Conservation (phyloP, 2,329 filamentous ascomycete genomes). For the Emydomyces testavorans region DNA sequence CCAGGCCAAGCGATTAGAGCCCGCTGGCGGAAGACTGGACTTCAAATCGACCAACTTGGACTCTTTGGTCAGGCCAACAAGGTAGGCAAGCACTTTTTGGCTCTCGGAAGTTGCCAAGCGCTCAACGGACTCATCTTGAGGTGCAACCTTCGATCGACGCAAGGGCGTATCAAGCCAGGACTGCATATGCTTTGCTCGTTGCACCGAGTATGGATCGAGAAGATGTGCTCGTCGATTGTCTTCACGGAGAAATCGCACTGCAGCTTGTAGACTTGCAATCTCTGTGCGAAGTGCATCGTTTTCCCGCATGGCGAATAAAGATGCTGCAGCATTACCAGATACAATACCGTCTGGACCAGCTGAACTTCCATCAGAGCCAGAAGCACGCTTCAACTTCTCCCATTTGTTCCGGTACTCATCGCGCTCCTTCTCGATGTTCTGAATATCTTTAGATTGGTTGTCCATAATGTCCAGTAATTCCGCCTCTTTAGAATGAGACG, state of each 20-base stretch:
- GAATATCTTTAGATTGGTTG: slow-evolving; percentile 29
- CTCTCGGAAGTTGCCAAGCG: slow-evolving; percentile 31
- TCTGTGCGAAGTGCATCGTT: slow-evolving; percentile 35
- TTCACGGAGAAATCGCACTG: slow-evolving; percentile 36
- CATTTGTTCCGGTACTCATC: slow-evolving; percentile 34
- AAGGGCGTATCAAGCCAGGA: slow-evolving; percentile 37
- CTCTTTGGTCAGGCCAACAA: slow-evolving; percentile 35
- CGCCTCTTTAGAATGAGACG: slow-evolving; percentile 26
- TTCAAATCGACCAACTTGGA: slow-evolving; percentile 32
- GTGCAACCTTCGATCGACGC: slow-evolving; percentile 19
- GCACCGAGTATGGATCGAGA: slow-evolving; percentile 34
- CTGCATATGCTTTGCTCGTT: slow-evolving; percentile 31
- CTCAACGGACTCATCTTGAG: slow-evolving; percentile 25
- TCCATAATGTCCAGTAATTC: slow-evolving; percentile 27
- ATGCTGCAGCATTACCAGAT: slow-evolving; percentile 26
- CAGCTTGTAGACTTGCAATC: slow-evolving; percentile 35
- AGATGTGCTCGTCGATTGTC: slow-evolving; percentile 35
- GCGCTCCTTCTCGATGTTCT: slow-evolving; percentile 29
- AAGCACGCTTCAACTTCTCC: slow-evolving; percentile 34
- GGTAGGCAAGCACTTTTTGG: slow-evolving; percentile 33
- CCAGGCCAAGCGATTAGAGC: slow-evolving; percentile 27
- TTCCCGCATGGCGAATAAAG: slow-evolving; percentile 33
- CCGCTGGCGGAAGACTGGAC: slow-evolving; percentile 23
- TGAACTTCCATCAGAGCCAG: slow-evolving; percentile 28
- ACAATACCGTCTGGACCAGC: slow-evolving; percentile 30